phyloP scores from a whole-genome alignment of 148 eudicot genomes.

The Polygonum aviculare region DNA sequence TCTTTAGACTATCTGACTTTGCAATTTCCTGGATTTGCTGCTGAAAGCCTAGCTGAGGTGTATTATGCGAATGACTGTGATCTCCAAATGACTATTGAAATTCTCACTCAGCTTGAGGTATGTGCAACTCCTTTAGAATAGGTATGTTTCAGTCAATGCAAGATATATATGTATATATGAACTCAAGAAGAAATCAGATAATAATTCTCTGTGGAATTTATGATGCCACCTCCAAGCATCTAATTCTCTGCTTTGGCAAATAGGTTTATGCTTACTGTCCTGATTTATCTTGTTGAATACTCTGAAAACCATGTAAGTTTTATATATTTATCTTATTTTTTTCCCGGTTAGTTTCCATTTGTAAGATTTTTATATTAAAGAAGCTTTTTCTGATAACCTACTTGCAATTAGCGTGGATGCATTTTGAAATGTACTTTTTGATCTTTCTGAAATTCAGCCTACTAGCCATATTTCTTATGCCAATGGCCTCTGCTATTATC shows the following conservation, averaged over 20 bases:
- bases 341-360: neutral
- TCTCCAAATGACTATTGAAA: constrained; percentile 70
- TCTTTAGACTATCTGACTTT: constrained; percentile 69
- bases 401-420: neutral
- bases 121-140: neutral
- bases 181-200: neutral
- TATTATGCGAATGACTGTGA: constrained; percentile 81
- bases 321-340: neutral
- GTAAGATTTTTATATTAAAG: neutral
- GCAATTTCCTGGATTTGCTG: constrained; percentile 92
- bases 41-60: constrained; percentile 86
- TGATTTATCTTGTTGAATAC: neutral
- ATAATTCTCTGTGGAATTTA: neutral
- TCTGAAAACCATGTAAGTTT: neutral
- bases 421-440: neutral
- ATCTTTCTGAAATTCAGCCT: neutral
- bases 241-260: neutral
- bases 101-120: constrained; percentile 99
- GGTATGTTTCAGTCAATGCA: neutral
- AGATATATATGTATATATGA: neutral
- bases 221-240: neutral
- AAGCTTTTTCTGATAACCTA: neutral
- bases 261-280: neutral
- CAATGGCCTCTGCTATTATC: neutral
- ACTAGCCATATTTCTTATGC: neutral